A percentile compares a stretch with the other conserved stretches of the same genome.
Evolutionary conservation across 2,329 filamentous ascomycete genomes (phyloP).

Genomic region (Neodidymelliopsis sp.): DNA sequence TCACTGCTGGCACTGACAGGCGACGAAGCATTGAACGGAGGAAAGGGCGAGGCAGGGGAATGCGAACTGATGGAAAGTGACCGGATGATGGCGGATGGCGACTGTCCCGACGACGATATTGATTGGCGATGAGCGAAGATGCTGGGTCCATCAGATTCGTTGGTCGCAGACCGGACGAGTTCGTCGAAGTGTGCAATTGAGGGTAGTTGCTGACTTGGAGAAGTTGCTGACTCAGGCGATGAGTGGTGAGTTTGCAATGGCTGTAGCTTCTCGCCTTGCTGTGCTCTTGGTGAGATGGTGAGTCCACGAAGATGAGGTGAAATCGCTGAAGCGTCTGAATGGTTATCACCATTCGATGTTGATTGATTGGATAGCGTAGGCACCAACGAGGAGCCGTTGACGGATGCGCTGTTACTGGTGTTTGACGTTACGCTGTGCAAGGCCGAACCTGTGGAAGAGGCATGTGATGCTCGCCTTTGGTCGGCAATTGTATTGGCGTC

Average conservation of each 20-base stretch:
- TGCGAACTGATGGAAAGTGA: slow-evolving; percentile 44
- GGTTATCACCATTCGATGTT: slow-evolving; percentile 6
- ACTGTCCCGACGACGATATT: slow-evolving; percentile 46
- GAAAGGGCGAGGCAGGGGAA: slow-evolving; percentile 43
- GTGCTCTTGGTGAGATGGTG: slow-evolving; percentile 42
- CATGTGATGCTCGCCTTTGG: slow-evolving; percentile 15
- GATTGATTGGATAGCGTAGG: slow-evolving; percentile 18
- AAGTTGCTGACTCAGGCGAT: slow-evolving; percentile 34
- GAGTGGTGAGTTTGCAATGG: slow-evolving; percentile 45
- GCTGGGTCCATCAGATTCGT: slow-evolving; percentile 36
- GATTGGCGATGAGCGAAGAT: slow-evolving; percentile 45
- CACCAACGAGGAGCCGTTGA: slow-evolving; percentile 17
- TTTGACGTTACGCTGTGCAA: slow-evolving; percentile 16
- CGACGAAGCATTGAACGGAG: slow-evolving; percentile 41
- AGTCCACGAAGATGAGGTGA: slow-evolving; percentile 41
- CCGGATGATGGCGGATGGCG: slow-evolving; percentile 44
- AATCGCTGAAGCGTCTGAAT: slow-evolving; percentile 30
- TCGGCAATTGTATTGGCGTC: neutral
- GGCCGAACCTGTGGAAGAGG: slow-evolving; percentile 14
- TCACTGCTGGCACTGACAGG: slow-evolving; percentile 42
- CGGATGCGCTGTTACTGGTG: slow-evolving; percentile 5
- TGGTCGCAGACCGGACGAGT: slow-evolving; percentile 44
- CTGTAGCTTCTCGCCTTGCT: slow-evolving; percentile 44
- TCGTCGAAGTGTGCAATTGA: slow-evolving; percentile 45
- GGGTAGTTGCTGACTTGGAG: slow-evolving; percentile 44